Evolutionary conservation across 305 asterid genomes (phyloP), one percentile per base, ranked within the genome.

Genomic region (Stenogyne calaminthoides): DNA sequence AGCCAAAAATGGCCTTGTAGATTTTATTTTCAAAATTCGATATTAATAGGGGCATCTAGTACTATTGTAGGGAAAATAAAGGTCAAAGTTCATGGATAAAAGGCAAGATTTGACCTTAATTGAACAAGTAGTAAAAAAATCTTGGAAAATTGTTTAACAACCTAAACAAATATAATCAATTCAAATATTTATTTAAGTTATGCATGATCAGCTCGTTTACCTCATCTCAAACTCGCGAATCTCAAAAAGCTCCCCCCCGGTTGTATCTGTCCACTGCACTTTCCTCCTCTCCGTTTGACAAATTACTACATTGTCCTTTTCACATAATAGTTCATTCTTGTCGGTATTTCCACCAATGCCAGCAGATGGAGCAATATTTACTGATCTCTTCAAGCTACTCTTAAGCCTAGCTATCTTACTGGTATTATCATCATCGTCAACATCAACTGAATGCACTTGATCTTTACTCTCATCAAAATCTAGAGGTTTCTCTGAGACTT

Each of bases 181-280:
- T 27, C 69, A 29, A 10, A 40, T 9, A 59, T 36, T 54, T 7
- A 37, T 37, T 64, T n/a, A n/a, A 10, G 62, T 27, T 34, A 74
- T 29, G 70, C 67, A 76, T 11, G 27, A 19, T 63, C 62, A 74
- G 77, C 57, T 39, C 39, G 12, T 77, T 56, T 88, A 93, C 98
- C 98, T 93, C 84, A 83, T 88, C 84, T 89, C 97, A 74, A 91
- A 93, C 82, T 91, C 98, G 69, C 88, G 93, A 64, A 93, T 85
- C 87, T 91, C 91, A 64, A 75, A 80, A 76, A 93, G 97, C 73
- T 89, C 96, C 37, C 93, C 96, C 60, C 98, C 97, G 2, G 73
- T 70, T 62, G 85, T 76, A 87, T 93, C 98, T 2, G 88, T 88
- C 98, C 98, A 93, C 77, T 87, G 96, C 74, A 93, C 97, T 81